A percentile compares a stretch with the other conserved stretches of the same genome.
These are phyloP conservation scores for Pichia terricola DNA, from an alignment of 1,139 yeast genomes.

Conservation along the genomic window DNA sequence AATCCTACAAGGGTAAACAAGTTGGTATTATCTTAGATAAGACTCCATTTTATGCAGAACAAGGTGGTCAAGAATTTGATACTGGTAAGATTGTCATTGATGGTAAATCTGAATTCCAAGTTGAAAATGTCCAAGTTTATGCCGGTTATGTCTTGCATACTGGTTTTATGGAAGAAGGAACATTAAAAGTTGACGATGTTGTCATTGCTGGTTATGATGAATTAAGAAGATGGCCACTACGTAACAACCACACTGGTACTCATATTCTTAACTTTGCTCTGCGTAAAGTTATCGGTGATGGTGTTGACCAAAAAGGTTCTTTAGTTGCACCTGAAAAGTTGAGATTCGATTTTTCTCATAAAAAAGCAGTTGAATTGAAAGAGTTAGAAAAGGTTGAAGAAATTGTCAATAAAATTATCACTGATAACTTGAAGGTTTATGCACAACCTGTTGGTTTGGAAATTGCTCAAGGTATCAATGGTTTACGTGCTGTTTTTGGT, in stretches of 20 bases:
- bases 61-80: constrained; percentile 98
- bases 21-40: constrained; percentile 76
- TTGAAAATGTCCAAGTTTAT: constrained; percentile 82
- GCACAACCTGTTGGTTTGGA: constrained; percentile 74
- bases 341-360: constrained; percentile 93
- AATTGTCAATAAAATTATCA: constrained; percentile 63
- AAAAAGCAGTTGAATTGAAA: constrained; percentile 60
- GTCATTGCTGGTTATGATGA: constrained; percentile 88
- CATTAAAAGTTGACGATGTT: constrained; percentile 49
- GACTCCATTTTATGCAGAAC: constrained; percentile 96
- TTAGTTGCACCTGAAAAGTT: constrained; percentile 91
- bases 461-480: constrained; percentile 62
- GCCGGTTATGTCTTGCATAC: constrained; percentile 96
- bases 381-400: constrained; percentile 72
- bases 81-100: constrained; percentile 89
- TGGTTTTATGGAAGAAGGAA: constrained; percentile 75
- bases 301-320: constrained; percentile 93
- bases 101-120: constrained; percentile 78
- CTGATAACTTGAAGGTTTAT: constrained; percentile 61
- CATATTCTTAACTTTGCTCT: constrained; percentile 87
- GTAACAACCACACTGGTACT: constrained; percentile 97
- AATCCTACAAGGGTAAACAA: constrained; percentile 35
- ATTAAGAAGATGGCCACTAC: constrained; percentile 90
- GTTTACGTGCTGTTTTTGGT: constrained; percentile 96
- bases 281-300: constrained; percentile 76